Percentiles rank a stretch among this genome's conserved stretches.
phyloP scores from a whole-genome alignment of 768 basidiomycete genomes.

The Sarcodon aspratus region DNA sequence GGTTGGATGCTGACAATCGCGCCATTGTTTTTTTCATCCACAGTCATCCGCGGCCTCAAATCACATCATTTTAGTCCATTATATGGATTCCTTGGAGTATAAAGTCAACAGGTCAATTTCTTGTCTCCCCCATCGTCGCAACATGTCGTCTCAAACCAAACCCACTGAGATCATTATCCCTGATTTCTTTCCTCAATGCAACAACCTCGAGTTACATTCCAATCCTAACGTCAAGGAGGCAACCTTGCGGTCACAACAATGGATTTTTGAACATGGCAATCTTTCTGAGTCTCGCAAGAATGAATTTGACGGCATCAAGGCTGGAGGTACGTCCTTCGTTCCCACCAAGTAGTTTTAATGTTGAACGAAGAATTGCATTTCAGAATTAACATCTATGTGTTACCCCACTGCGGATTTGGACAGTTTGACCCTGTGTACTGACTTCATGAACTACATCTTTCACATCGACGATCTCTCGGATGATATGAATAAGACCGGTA shows the following conservation, averaged over 20 bases:
- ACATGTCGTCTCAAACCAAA: too few species aligned
- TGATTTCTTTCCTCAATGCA: slow-evolving; percentile 68
- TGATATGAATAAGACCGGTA: slow-evolving; percentile 12
- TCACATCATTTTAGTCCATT: too few species aligned
- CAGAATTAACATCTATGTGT: slow-evolving; percentile 50
- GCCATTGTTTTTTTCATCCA: too few species aligned
- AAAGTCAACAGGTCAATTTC: too few species aligned
- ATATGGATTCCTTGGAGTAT: too few species aligned
- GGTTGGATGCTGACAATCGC: too few species aligned
- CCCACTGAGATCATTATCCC: slow-evolving; percentile 29
- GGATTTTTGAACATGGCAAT: slow-evolving; percentile 58
- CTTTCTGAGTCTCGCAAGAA: slow-evolving; percentile 40
- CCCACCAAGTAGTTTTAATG: not conserved
- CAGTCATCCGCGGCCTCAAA: too few species aligned
- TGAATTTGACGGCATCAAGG: slow-evolving; percentile 60
- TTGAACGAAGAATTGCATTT: not conserved
- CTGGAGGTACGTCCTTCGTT: slow-evolving; percentile 27
- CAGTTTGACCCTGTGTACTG: slow-evolving; percentile 52
- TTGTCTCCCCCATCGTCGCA: too few species aligned
- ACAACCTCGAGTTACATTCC: slow-evolving; percentile 36
- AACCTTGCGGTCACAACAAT: slow-evolving; percentile 51
- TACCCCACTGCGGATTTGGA: slow-evolving; percentile 45
- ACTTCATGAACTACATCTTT: slow-evolving; percentile 47
- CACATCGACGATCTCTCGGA: slow-evolving; percentile 32
- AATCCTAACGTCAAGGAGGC: slow-evolving; percentile 52